These are phyloP conservation scores for Fusarium sp. DNA, from an alignment of 2,329 filamentous ascomycete genomes.

Conservation along the genomic window DNA sequence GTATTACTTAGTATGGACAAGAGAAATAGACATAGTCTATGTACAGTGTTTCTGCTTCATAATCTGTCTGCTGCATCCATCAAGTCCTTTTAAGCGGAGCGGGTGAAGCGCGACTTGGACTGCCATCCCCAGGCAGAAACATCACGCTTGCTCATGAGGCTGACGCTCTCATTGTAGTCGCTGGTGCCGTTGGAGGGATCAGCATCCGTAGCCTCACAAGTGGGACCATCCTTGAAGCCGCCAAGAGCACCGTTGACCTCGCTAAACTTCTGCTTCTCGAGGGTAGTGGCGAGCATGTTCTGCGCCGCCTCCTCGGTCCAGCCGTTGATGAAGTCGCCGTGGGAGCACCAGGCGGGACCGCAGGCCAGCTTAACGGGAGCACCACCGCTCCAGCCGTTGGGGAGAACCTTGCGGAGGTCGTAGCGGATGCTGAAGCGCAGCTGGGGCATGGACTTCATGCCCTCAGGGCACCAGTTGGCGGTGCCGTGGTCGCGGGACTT, in stretches of 20 bases:
- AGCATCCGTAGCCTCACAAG: slow-evolving; percentile 55
- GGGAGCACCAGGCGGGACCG: slow-evolving; percentile 59
- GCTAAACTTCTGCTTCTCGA: slow-evolving; percentile 55
- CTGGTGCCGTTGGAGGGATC: slow-evolving; percentile 59
- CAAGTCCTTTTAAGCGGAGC: slow-evolving; percentile 5
- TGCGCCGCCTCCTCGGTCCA: slow-evolving; percentile 54
- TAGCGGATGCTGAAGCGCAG: slow-evolving; percentile 65
- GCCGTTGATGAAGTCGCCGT: slow-evolving; percentile 66
- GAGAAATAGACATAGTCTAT: no score
- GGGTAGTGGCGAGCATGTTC: slow-evolving; percentile 58
- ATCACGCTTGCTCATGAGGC: slow-evolving; percentile 27
- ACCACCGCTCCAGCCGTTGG: slow-evolving; percentile 61
- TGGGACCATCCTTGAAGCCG: slow-evolving; percentile 31
- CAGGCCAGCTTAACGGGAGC: slow-evolving; percentile 62
- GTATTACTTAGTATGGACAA: no score
- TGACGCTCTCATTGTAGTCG: slow-evolving; percentile 52
- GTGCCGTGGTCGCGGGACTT: slow-evolving; percentile 38
- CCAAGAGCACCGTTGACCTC: slow-evolving; percentile 49
- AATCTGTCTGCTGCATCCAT: not conserved
- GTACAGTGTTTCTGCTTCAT: no score
- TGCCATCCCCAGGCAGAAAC: slow-evolving; percentile 17
- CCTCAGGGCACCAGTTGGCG: slow-evolving; percentile 57
- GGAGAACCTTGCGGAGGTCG: slow-evolving; percentile 60
- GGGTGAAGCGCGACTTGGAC: slow-evolving; percentile 13
- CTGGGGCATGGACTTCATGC: slow-evolving; percentile 63